phyloP scores from a whole-genome alignment of 768 basidiomycete species.

The Grammothele lineata region DNA sequence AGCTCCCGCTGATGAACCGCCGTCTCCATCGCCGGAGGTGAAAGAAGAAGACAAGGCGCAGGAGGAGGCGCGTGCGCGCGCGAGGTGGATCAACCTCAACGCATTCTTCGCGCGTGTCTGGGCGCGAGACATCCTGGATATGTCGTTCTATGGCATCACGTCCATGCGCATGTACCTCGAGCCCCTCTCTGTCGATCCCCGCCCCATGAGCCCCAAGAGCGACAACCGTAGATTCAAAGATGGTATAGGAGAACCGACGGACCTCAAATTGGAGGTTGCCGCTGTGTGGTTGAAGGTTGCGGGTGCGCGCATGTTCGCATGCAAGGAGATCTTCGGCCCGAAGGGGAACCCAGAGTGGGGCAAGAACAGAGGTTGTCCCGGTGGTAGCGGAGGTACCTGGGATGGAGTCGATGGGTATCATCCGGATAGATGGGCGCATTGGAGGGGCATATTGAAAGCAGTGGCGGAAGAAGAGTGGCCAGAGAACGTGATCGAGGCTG shows the following conservation, averaged over 20 bases:
- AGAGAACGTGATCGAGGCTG: conserved; percentile 7
- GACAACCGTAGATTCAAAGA: not conserved
- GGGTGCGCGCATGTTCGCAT: conserved; percentile 5
- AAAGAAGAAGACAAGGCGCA: not conserved
- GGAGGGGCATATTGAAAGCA: conserved; percentile 9
- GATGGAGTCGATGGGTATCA: conserved; percentile 14
- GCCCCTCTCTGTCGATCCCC: no score
- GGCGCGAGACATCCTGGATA: conserved; percentile 4
- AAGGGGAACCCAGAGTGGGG: conserved; percentile 12
- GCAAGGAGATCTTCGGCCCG: conserved; percentile 6
- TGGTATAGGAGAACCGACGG: not conserved
- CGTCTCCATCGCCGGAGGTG: conserved; percentile 1
- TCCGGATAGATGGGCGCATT: conserved; percentile 11
- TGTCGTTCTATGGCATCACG: conserved; percentile 7
- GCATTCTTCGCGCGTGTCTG: conserved; percentile 10
- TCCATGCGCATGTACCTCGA: conserved; percentile 11
- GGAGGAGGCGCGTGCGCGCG: not conserved
- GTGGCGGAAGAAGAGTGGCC: not conserved
- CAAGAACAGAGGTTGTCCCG: not conserved
- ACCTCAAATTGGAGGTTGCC: conserved; percentile 6
- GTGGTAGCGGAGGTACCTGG: conserved; percentile 8
- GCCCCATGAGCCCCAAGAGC: no score
- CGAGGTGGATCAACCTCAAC: conserved; percentile 7
- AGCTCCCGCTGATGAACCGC: not conserved
- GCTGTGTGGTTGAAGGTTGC: conserved; percentile 5